Conservation (phyloP, 192 early-diverging fungal species). For the Mortierella hygrophila region DNA sequence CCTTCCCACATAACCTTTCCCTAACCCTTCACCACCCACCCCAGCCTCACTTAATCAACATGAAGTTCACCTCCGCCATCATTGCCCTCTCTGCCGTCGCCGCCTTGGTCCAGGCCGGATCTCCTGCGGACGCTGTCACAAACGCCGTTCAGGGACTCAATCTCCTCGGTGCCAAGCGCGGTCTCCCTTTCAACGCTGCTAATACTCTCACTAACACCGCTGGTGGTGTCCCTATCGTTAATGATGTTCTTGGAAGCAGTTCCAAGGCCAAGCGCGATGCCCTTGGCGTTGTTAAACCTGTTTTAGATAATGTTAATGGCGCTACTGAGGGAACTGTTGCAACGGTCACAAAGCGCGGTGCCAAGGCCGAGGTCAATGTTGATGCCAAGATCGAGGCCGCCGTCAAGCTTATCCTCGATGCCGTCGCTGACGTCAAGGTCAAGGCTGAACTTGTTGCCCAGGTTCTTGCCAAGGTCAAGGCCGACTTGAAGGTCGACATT, state of each 20-base stretch:
- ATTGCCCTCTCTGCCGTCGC: slow-evolving; percentile 27
- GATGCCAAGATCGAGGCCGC: not conserved
- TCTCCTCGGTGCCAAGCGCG: too few species aligned
- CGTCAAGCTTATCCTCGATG: not conserved
- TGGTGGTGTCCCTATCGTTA: too few species aligned
- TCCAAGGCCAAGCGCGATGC: too few species aligned
- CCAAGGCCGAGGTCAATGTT: too few species aligned
- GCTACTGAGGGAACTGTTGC: too few species aligned
- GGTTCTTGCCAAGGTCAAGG: not conserved
- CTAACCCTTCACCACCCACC: not conserved
- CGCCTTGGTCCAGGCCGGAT: slow-evolving; percentile 1
- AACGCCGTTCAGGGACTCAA: too few species aligned
- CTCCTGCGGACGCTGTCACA: too few species aligned
- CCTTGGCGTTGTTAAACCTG: too few species aligned
- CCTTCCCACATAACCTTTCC: not conserved
- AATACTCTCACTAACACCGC: too few species aligned
- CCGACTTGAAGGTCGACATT: not conserved
- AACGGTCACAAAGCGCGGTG: not conserved
- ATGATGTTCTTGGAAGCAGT: too few species aligned
- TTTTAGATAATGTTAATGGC: too few species aligned
- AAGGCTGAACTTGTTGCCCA: not conserved
- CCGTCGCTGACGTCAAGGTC: not conserved
- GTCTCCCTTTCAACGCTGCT: too few species aligned
- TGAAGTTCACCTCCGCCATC: slow-evolving; percentile 34
- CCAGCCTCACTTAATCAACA: slow-evolving; percentile 3